Evolutionary conservation across 1,139 yeast species (phyloP), one percentile per base, ranked within the genome.

Genomic region (Spathaspora sp.): DNA sequence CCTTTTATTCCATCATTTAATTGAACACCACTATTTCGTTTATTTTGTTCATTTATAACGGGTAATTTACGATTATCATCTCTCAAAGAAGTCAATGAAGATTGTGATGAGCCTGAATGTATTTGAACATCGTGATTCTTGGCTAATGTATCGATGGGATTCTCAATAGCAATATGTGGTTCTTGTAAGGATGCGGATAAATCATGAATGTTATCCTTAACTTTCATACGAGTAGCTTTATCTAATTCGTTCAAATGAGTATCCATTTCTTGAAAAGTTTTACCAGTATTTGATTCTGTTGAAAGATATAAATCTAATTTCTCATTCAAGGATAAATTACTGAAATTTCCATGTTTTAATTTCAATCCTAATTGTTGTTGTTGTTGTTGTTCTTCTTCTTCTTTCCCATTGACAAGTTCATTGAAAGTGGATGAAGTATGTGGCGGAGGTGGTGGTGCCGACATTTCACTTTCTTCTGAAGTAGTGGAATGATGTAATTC

Each of bases 1-100:
- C 79, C 79, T 49, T 70, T 72, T 26, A 74, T 70, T 9, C 80
- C 80, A 53, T 74, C 78, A 50, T 70, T 70, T 46, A 74, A 58
- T 47, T 65, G 63, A 3, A 72, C 52, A 2, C 78, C 78, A 29
- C 58, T 61, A 20, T 59, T 56, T 3, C 61, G 51, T 13, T 55
- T 54, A 2, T 51, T 49, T 11, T 56, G 57, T 24, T 58, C 56
- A 13, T 59, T 58, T 8, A 53, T 51, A 5, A 60, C 54, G 11
- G 63, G 59, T 42, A 74, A 62, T 7, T 56, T 51, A 42, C 78
- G 57, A 51, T 72, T 74, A 23, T 63, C 58, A 31, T 71, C 76
- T 40, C 62, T 51, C 44, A 74, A 63, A 2, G 78, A 72, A 53
- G 70, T 77, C 43, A 74, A 63, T 6, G 78, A 73, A 2, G 77